Conservation (phyloP, 2,329 filamentous ascomycete genomes). For the Aureobasidium zeae region DNA sequence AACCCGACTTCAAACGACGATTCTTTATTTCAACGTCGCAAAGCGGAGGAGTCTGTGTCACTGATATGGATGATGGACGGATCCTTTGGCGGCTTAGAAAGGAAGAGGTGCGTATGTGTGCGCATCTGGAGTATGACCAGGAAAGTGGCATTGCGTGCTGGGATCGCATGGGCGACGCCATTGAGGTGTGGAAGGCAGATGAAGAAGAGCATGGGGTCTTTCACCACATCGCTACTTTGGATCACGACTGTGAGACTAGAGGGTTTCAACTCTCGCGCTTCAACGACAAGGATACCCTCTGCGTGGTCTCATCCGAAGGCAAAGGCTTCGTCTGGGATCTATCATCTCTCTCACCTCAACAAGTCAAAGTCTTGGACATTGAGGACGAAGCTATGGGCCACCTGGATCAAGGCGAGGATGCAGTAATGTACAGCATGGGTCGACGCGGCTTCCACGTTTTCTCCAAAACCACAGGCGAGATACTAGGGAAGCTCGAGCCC, state of each 20-base stretch:
- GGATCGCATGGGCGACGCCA: conserved; percentile 36
- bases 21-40: conserved; percentile 40
- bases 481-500: conserved; percentile 33
- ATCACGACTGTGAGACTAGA: conserved; percentile 36
- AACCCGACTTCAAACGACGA: conserved; percentile 38
- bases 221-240: conserved; percentile 31
- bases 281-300: conserved; percentile 31
- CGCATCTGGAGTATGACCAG: conserved; percentile 37
- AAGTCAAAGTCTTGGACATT: conserved; percentile 32
- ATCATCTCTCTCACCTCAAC: conserved; percentile 25
- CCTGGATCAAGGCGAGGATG: conserved; percentile 34
- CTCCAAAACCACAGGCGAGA: conserved; percentile 32
- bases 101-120: conserved; percentile 34
- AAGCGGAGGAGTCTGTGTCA: conserved; percentile 37
- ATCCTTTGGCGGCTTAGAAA: conserved; percentile 31
- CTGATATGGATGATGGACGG: conserved; percentile 37
- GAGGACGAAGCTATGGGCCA: conserved; percentile 37
- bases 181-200: conserved; percentile 39
- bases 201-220: conserved; percentile 33
- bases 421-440: conserved; percentile 39
- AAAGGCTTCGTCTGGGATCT: conserved; percentile 40
- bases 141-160: conserved; percentile 39
- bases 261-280: conserved; percentile 36
- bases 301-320: conserved; percentile 38
- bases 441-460: conserved; percentile 35